Percentiles rank a stretch among this genome's conserved stretches.
phyloP scores from a whole-genome alignment of 176 grass and related monocot genomes.

The Dactylis glomerata region DNA sequence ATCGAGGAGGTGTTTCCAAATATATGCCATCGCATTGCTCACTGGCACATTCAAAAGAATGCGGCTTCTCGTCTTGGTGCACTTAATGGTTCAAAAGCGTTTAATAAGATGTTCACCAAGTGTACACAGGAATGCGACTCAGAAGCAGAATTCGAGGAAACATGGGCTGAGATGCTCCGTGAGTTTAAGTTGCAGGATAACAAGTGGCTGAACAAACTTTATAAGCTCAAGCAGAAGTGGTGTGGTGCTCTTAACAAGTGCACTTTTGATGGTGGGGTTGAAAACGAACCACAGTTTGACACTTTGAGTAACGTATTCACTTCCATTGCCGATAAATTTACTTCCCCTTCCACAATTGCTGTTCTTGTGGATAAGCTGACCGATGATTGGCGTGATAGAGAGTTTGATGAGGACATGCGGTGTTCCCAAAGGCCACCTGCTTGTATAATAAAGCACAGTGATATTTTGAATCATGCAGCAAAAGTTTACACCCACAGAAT shows the following conservation, averaged over 20 bases:
- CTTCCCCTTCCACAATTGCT: conserved; percentile 39
- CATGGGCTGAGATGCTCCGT: conserved; percentile 63
- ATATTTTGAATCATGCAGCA: conserved; percentile 77
- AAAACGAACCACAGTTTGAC: conserved; percentile 68
- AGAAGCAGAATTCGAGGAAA: conserved; percentile 64
- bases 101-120: conserved; percentile 68
- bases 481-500: conserved; percentile 80
- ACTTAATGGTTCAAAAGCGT: conserved; percentile 62
- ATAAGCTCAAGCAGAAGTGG: conserved; percentile 73
- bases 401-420: conserved; percentile 68
- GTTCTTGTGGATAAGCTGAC: conserved; percentile 51
- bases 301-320: conserved; percentile 65
- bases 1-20: conserved; percentile 67
- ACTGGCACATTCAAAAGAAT: conserved; percentile 76
- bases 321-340: conserved; percentile 48
- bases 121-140: conserved; percentile 66
- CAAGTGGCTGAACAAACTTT: conserved; percentile 81
- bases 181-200: conserved; percentile 76
- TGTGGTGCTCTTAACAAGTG: conserved; percentile 66
- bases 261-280: conserved; percentile 67
- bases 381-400: conserved; percentile 67
- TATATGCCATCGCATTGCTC: conserved; percentile 58
- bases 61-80: conserved; percentile 60
- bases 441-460: conserved; percentile 73
- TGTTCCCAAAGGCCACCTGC: conserved; percentile 53